These are phyloP conservation scores for Sclerotinia spermophila DNA, from an alignment of 2,329 filamentous ascomycete species.

Conservation along the genomic window DNA sequence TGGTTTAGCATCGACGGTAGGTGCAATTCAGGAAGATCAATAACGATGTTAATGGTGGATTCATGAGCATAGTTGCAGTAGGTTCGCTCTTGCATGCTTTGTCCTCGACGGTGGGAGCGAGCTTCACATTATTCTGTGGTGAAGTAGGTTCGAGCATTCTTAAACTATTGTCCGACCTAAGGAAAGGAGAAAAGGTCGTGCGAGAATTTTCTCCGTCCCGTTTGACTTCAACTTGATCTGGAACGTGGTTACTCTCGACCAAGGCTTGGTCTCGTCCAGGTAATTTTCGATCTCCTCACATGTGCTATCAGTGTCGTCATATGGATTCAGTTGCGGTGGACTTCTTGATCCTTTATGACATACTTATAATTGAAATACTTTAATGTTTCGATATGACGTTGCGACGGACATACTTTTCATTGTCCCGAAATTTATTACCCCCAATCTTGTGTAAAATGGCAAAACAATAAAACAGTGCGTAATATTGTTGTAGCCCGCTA, in stretches of 20 bases:
- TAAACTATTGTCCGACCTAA: not conserved
- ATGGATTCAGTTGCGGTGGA: constrained; percentile 25
- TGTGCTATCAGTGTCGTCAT: constrained; percentile 24
- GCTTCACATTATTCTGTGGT: constrained; percentile 26
- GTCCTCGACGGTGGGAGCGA: constrained; percentile 22
- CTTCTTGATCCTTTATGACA: constrained; percentile 23
- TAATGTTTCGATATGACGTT: not conserved
- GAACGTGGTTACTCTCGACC: constrained; percentile 24
- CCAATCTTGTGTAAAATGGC: not conserved
- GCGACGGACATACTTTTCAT: not conserved
- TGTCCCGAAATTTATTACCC: not conserved
- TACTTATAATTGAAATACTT: constrained; percentile 21
- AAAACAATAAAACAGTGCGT: not conserved
- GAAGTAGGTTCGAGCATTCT: not conserved
- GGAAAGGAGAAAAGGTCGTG: constrained; percentile 26
- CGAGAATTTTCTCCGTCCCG: constrained; percentile 22
- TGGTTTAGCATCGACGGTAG: constrained; percentile 2
- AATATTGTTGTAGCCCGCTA: not conserved
- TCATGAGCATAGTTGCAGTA: constrained; percentile 23
- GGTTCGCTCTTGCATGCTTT: constrained; percentile 26
- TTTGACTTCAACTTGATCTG: constrained; percentile 27
- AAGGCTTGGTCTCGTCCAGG: constrained; percentile 28
- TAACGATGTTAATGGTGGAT: constrained; percentile 24
- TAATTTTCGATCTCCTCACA: constrained; percentile 27
- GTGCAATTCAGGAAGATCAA: constrained; percentile 24